Evolutionary conservation across 2,329 filamentous ascomycete species (phyloP).

Genomic region (Lanzia echinophila): DNA sequence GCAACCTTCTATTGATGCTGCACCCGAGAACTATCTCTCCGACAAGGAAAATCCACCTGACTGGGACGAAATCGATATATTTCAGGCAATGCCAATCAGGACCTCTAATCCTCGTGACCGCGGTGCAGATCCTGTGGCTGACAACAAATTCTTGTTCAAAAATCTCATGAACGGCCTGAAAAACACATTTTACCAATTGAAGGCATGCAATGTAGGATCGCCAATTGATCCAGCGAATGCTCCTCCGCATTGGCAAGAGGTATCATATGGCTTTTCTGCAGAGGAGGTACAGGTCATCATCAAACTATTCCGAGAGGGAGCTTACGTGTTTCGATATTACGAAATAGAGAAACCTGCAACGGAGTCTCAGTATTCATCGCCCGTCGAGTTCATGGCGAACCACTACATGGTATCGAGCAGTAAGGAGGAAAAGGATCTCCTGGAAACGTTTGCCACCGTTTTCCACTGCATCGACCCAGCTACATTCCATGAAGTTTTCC

Average conservation of each 20-base stretch:
- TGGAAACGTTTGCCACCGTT: conserved; percentile 96
- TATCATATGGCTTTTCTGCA: conserved; percentile 92
- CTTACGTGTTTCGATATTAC: conserved; percentile 95
- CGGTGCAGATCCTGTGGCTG: conserved; percentile 80
- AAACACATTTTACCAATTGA: conserved; percentile 91
- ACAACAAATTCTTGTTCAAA: conserved; percentile 97
- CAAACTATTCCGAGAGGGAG: conserved; percentile 94
- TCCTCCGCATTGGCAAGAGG: conserved; percentile 87
- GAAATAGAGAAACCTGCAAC: conserved; percentile 73
- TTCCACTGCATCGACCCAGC: conserved; percentile 98
- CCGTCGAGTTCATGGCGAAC: conserved; percentile 88
- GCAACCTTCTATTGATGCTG: conserved; percentile 56
- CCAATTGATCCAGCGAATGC: conserved; percentile 70
- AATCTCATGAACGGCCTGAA: conserved; percentile 94
- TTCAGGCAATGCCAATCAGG: conserved; percentile 92
- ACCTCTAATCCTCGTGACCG: conserved; percentile 86
- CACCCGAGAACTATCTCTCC: conserved; percentile 73
- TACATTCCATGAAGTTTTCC: conserved; percentile 97
- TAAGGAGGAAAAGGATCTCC: conserved; percentile 93
- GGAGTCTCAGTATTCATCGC: conserved; percentile 69
- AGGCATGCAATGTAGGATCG: conserved; percentile 73
- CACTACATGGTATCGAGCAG: conserved; percentile 91
- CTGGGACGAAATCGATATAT: conserved; percentile 98
- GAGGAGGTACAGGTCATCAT: conserved; percentile 96
- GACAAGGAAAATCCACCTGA: conserved; percentile 76